Conservation (phyloP, 768 basidiomycete genomes). For the Infundibulicybe gibba region DNA sequence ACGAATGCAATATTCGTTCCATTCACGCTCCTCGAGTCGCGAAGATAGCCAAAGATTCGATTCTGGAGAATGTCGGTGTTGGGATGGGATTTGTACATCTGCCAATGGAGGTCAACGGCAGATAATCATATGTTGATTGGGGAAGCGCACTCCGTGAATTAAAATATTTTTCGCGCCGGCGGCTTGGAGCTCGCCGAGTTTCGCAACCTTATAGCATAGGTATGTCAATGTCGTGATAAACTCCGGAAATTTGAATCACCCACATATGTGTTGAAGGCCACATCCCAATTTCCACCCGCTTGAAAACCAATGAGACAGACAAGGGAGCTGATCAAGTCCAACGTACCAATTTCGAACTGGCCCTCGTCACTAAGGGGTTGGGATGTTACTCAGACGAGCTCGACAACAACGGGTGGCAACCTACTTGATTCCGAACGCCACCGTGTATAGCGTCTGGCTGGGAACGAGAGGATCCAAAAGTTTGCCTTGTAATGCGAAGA, state of each 20-base stretch:
- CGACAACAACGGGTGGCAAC: background rate
- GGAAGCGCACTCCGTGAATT: constrained; percentile 20
- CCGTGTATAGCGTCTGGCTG: constrained; percentile 22
- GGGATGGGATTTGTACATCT: constrained; percentile 27
- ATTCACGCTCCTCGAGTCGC: constrained; percentile 17
- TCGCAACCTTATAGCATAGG: constrained; percentile 11
- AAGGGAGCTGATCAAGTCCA: background rate
- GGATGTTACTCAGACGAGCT: background rate
- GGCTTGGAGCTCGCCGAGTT: constrained; percentile 24
- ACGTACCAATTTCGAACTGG: constrained; percentile 19
- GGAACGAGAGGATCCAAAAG: constrained; percentile 23
- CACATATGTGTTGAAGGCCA: constrained; percentile 20
- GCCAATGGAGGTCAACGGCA: background rate
- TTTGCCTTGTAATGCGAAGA: constrained; percentile 24
- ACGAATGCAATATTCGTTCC: constrained; percentile 26
- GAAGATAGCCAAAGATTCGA: constrained; percentile 20
- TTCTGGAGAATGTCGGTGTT: constrained; percentile 22
- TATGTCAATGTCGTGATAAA: background rate
- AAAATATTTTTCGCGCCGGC: constrained; percentile 23
- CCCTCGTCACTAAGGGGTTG: constrained; percentile 17
- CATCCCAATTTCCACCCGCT: constrained; percentile 20
- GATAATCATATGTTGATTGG: background rate
- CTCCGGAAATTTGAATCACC: background rate
- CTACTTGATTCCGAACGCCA: constrained; percentile 28
- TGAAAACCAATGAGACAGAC: background rate